Evolutionary conservation across 768 basidiomycete species (phyloP), one percentile per base, ranked within the genome.

Genomic region (Suillus hirtellus): DNA sequence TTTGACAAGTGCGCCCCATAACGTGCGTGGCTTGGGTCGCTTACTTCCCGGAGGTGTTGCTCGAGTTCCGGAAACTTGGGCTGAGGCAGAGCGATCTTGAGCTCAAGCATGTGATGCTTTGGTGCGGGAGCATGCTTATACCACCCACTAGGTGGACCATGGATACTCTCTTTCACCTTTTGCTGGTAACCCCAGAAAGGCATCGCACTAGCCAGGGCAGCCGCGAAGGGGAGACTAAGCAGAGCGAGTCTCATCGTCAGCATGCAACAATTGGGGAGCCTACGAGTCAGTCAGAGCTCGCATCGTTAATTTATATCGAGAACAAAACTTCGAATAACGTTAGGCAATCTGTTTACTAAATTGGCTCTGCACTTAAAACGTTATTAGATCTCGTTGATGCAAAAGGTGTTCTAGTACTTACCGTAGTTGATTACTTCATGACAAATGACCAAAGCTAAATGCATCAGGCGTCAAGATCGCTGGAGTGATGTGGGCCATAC

Each of bases 1-100:
- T 88, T 88, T 61, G 87, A 82, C 49, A 92, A 73, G 70, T 86
- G 79, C n/a, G 78, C 75, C 0, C 85, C 86, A 67, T 86, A 87
- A 42, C 82, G 82, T 40, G 71, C 64, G 62, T 87, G 85, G 50
- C 70, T 72, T 0, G 86, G 87, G 68, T 87, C 78, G 68, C 85
- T 86, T 15, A 87, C 77, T 71, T 87, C 83, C 70, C 77, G 82
- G 4, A 88, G 72, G 52, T 84, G 81, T 42, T 80, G 71, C 68
- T 87, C 84, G 62, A 88, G 70, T 21, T 72, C 69, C 40, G 71
- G 67, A 66, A 86, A 86, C 68, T 84, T 78, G 27, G 79, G 79
- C 64, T 85, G 86, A 11, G 79, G 80, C 34, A 89, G 80, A 21
- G 79, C 87, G 52, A 89, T 85, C 63, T 83, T 86, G 67, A 89